Percentiles rank a stretch among this genome's conserved stretches.
Evolutionary conservation across 306 rosid species (phyloP).

Genomic region (Lathyrus oleraceus): DNA sequence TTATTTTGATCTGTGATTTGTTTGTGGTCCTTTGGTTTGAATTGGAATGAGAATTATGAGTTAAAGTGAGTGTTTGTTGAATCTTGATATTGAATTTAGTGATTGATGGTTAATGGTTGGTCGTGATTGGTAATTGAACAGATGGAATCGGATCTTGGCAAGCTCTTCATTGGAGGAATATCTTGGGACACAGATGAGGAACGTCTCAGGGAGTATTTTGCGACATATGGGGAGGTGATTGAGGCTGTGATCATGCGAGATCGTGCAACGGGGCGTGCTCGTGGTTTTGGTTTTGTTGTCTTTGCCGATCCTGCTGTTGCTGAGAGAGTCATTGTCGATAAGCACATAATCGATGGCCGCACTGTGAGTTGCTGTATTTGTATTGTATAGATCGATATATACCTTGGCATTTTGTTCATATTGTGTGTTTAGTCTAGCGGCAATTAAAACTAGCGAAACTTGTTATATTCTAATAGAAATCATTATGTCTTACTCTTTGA

Average conservation of each 20-base stretch:
- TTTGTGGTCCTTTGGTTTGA: conserved; percentile 1
- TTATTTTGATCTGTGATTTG: conserved; percentile 31
- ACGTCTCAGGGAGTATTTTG: conserved; percentile 87
- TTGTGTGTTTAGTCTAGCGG: conserved; percentile 17
- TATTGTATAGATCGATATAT: conserved; percentile 22
- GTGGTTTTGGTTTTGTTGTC: conserved; percentile 92
- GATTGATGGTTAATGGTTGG: conserved; percentile 36
- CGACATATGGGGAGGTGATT: conserved; percentile 93
- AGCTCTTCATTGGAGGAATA: conserved; percentile 99
- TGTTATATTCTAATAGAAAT: no score
- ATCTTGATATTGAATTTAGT: conserved; percentile 34
- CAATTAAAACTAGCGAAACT: background rate
- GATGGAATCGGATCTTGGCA: conserved; percentile 99
- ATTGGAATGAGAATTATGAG: conserved; percentile 40
- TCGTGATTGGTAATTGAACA: conserved; percentile 48
- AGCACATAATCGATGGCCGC: conserved; percentile 96
- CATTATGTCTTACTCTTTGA: no score
- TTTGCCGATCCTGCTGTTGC: conserved; percentile 95
- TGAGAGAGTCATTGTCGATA: conserved; percentile 89
- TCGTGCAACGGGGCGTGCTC: conserved; percentile 98
- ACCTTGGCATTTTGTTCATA: conserved; percentile 36
- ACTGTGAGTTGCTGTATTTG: conserved; percentile 58
- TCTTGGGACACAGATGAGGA: conserved; percentile 99
- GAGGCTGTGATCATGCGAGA: conserved; percentile 99
- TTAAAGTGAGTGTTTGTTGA: conserved; percentile 23